These are phyloP conservation scores for Pythium aristosporum DNA, from an alignment of 352 stramenopile species.

Conservation along the genomic window DNA sequence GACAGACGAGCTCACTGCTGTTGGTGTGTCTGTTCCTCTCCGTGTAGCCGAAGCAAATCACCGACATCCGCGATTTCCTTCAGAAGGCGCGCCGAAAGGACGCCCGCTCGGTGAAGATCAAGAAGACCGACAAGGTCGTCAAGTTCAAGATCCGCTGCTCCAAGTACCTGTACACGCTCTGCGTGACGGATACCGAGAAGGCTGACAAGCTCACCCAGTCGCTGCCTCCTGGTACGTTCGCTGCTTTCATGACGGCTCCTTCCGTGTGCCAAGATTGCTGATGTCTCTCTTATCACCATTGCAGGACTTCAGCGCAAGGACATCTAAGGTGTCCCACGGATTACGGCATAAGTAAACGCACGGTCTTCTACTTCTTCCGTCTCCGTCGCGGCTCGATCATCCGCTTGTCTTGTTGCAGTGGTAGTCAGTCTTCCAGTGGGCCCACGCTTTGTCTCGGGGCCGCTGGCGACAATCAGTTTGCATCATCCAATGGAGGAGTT, in stretches of 20 bases:
- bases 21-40: slow-evolving; percentile 4
- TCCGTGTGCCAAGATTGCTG: background rate
- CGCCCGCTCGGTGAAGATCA: slow-evolving; percentile 99
- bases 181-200: slow-evolving; percentile 98
- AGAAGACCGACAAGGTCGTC: slow-evolving; percentile 96
- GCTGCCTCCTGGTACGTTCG: slow-evolving; percentile 91
- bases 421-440: slow-evolving; percentile 15
- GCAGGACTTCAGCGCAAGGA: slow-evolving; percentile 90
- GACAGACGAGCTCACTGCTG: slow-evolving; percentile 8
- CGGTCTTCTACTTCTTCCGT: slow-evolving; percentile 73
- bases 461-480: slow-evolving; percentile 18
- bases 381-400: slow-evolving; percentile 21
- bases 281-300: background rate
- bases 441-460: slow-evolving; percentile 2
- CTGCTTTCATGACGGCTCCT: background rate
- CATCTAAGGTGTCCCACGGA: slow-evolving; percentile 75
- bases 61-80: slow-evolving; percentile 99
- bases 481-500: slow-evolving; percentile 29
- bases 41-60: slow-evolving; percentile 97
- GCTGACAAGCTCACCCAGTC: slow-evolving; percentile 99
- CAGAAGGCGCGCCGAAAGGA: slow-evolving; percentile 97
- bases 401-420: slow-evolving; percentile 20
- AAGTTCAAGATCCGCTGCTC: slow-evolving; percentile 99
- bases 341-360: slow-evolving; percentile 73
- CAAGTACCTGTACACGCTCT: slow-evolving; percentile 99